Evolutionary conservation across 495 filamentous ascomycete genomes (phyloP), one percentile per base, ranked within the genome.

Genomic region (Podospora fimiseda): DNA sequence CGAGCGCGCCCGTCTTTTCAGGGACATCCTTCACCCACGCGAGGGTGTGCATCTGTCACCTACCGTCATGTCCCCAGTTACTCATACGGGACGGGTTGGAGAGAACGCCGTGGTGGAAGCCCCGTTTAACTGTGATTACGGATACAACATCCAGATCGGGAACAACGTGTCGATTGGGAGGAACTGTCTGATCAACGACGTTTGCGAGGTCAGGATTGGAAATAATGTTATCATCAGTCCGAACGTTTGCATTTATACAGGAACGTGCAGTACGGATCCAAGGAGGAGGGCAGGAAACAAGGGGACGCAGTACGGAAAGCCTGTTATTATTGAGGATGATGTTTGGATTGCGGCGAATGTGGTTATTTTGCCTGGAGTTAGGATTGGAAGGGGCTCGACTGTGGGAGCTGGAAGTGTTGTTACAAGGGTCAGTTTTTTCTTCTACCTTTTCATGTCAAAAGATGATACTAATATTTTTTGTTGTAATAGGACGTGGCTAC

Each of bases 81-180:
- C 74, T 41, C 60, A 74, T 53, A 59, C 74, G 3, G 86, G 87
- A n/a, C 77, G 78, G 27, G 83, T 95, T 16, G 89, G 89, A 18
- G 78, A 85, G 38, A 81, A 87, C 45, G 85, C 87, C 7, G 77
- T 83, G 37, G 88, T 98, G 38, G 90, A 96, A 53, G 83, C 88
- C 2, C 92, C 93, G 11, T 97, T 98, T 65, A 84, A 76, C 33
- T 97, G 93, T 67, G 90, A 96, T 61, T 98, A 96, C 61, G 93
- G 93, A 2, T 96, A 95, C 63, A 96, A 98, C 60, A 87, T 97
- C 58, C 78, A 79, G 36, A 84, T 98, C 55, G 93, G 88, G 19
- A 87, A 91, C 59, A 84, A 93, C 61, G 89, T 93, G 6, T 80
- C 85, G 56, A 90, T 98, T 53, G 88, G 87, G 9, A 79, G 87